Base-by-base conservation (phyloP, 2,329 filamentous ascomycete species). In the Immersiporthe knoxdaviesiana region DNA sequence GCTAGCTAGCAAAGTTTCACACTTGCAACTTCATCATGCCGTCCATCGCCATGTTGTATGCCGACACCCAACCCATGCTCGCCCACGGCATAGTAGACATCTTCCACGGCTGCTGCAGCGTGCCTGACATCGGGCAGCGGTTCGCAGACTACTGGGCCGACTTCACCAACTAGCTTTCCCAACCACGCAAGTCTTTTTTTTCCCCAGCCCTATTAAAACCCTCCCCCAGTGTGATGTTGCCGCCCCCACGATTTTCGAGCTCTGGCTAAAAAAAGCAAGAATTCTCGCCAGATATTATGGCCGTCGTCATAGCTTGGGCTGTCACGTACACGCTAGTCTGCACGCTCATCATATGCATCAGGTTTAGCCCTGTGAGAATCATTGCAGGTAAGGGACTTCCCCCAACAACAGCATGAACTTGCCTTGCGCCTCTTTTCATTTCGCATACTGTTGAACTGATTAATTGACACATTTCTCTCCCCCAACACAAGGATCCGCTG, bases 101-200 rank as follows among this genome's bases (percentile, higher is more conserved):
- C 5, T 30, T 56, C 27, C 24, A 30, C 24, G 27, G 52, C 52
- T 56, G 52, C 52, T 56, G 52, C 52, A 56, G 27, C 24, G 14
- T 30, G 52, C 14, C 27, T 27, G 52, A 32, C 14, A 6, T 32
- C 24, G 24, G 52, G 12, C 52, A 30, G 12, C 24, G 14, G 12
- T 24, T 56, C 5, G 14, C 52, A 30, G 65, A 61, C 30, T 41
- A 37, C 27, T 66, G 65, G 65, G 56, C 39, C 27, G 14, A 52
- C 21, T 66, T 66, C 65, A 37, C 54, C 4, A 24, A 11, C 39
- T 66, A 56, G 65, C 65, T 66, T 1, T 66, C 65, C 14, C 65
- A 66, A 21, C 65, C 65, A 60, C 65, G 65, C 61, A 50, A 61
- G 65, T 16, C 44, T 47, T n/a, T n/a, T n/a, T n/a, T n/a, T n/a